phyloP scores from a whole-genome alignment of 2,329 filamentous ascomycete species.

The Phyllosticta paracitricarpa region DNA sequence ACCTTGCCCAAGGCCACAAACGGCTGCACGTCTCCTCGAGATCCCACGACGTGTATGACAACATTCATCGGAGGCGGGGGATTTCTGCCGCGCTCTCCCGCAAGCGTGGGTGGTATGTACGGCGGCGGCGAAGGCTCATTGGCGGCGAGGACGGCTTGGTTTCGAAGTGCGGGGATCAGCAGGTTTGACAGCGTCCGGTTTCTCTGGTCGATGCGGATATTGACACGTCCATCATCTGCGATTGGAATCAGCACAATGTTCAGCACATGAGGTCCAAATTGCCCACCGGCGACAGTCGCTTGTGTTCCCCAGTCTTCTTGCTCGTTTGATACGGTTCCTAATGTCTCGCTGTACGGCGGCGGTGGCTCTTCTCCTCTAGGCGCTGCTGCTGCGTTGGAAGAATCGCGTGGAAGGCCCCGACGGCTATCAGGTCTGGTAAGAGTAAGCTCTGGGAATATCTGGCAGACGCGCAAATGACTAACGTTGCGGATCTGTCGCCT shows the following conservation, averaged over 20 bases:
- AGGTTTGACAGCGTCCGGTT: slow-evolving; percentile 25
- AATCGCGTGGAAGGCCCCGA: not conserved
- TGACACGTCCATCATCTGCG: slow-evolving; percentile 29
- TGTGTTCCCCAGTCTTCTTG: slow-evolving; percentile 33
- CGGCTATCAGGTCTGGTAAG: not conserved
- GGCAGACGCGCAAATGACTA: not conserved
- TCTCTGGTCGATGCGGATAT: slow-evolving; percentile 32
- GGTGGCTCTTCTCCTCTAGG: slow-evolving; percentile 34
- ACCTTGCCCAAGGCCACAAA: slow-evolving; percentile 41
- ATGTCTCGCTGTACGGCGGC: slow-evolving; percentile 32
- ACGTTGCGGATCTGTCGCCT: not conserved
- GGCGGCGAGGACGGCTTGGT: slow-evolving; percentile 27
- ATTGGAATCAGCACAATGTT: not conserved
- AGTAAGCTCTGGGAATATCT: not conserved
- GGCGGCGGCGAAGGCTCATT: slow-evolving; percentile 50
- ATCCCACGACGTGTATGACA: slow-evolving; percentile 40
- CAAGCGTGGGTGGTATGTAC: slow-evolving; percentile 65
- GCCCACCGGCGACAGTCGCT: slow-evolving; percentile 33
- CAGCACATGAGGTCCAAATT: not conserved
- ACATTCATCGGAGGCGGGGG: slow-evolving; percentile 40
- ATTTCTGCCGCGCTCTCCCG: slow-evolving; percentile 50
- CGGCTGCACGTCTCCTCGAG: slow-evolving; percentile 41
- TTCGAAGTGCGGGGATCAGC: slow-evolving; percentile 29
- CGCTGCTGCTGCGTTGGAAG: not conserved
- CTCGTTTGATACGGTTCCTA: slow-evolving; percentile 29